These are phyloP conservation scores for Penicillium pulvis DNA, from an alignment of 495 filamentous ascomycete species.

Conservation along the genomic window DNA sequence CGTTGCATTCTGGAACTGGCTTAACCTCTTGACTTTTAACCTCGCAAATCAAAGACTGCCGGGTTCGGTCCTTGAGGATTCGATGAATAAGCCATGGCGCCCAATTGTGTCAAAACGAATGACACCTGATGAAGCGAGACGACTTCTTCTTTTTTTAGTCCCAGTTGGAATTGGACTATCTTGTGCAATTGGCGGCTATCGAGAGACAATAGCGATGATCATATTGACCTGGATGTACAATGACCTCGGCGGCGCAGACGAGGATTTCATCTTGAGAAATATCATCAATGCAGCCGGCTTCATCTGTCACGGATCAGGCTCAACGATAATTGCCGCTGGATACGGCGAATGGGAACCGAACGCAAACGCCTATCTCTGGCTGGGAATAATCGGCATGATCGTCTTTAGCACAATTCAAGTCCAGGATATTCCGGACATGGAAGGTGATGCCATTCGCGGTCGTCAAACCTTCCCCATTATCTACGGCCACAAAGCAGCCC, in stretches of 20 bases:
- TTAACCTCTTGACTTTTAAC: slow-evolving; percentile 18
- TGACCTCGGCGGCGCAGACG: slow-evolving; percentile 51
- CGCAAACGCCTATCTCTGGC: slow-evolving; percentile 39
- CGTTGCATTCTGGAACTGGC: slow-evolving; percentile 1
- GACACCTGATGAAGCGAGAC: too few species aligned
- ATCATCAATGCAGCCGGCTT: slow-evolving; percentile 48
- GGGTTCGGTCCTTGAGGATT: slow-evolving; percentile 13
- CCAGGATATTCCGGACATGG: slow-evolving; percentile 53
- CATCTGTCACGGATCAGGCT: slow-evolving; percentile 4
- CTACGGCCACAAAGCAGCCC: slow-evolving; percentile 43
- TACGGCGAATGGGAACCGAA: slow-evolving; percentile 13
- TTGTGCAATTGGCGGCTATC: too few species aligned
- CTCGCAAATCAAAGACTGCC: slow-evolving; percentile 15
- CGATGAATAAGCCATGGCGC: slow-evolving; percentile 62
- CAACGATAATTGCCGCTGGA: too few species aligned
- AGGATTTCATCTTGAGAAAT: slow-evolving; percentile 39
- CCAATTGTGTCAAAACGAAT: slow-evolving; percentile 23
- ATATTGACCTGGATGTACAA: slow-evolving; percentile 56
- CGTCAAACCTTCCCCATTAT: slow-evolving; percentile 45
- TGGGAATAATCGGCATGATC: slow-evolving; percentile 41
- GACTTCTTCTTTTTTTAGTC: too few species aligned
- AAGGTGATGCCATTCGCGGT: slow-evolving; percentile 46
- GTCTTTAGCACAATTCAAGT: slow-evolving; percentile 55
- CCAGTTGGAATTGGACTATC: too few species aligned
- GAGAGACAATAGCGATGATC: slow-evolving; percentile 20